phyloP scores from a whole-genome alignment of 495 filamentous ascomycete species.

The Penicillium cinerascens region DNA sequence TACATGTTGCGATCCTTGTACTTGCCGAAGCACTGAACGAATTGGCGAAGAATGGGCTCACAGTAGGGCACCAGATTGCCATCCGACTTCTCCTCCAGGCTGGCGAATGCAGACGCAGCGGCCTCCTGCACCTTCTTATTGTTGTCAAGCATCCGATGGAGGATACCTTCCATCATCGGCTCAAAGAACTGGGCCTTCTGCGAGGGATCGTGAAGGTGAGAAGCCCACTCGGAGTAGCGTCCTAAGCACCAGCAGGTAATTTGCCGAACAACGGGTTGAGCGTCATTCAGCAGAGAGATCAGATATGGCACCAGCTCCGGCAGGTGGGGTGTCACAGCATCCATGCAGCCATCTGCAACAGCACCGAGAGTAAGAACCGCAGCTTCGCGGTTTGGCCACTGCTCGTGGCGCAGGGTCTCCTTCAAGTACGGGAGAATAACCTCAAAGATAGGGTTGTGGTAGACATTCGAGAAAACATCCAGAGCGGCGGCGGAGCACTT shows the following conservation, averaged over 20 bases:
- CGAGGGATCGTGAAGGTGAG: constrained; percentile 60
- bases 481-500: constrained; percentile 97
- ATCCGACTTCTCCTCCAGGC: constrained; percentile 89
- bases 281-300: constrained; percentile 78
- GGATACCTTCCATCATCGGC: constrained; percentile 96
- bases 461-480: constrained; percentile 89
- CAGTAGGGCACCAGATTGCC: constrained; percentile 77
- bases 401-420: constrained; percentile 78
- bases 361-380: constrained; percentile 93
- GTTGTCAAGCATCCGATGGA: constrained; percentile 88
- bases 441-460: constrained; percentile 82
- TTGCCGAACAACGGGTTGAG: constrained; percentile 88
- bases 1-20: constrained; percentile 99
- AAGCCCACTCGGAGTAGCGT: constrained; percentile 91
- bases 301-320: constrained; percentile 89
- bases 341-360: constrained; percentile 92
- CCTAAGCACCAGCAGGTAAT: constrained; percentile 98
- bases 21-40: constrained; percentile 82
- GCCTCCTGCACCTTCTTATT: constrained; percentile 99
- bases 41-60: constrained; percentile 86
- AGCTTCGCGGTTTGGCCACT: constrained; percentile 92
- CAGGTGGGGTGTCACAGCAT: constrained; percentile 83
- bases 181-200: constrained; percentile 79
- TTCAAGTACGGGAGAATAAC: constrained; percentile 89
- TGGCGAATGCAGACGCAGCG: constrained; percentile 93